These are phyloP conservation scores for Aspergillus sp. DNA, from an alignment of 2,329 filamentous ascomycete genomes.

Conservation along the genomic window DNA sequence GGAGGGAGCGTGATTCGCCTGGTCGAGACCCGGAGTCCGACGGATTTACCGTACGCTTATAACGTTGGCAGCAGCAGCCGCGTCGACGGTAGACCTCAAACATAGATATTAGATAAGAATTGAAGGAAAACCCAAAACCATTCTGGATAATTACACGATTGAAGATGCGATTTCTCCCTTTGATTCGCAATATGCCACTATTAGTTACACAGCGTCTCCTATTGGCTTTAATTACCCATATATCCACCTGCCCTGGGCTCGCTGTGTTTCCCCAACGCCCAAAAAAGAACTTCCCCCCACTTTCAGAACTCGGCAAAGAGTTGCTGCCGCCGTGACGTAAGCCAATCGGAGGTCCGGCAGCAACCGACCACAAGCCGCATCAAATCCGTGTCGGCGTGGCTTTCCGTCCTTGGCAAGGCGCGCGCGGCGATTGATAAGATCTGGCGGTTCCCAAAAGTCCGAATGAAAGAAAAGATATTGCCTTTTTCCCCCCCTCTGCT, in stretches of 20 bases:
- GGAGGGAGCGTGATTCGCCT: conserved; percentile 45
- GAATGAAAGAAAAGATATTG: too few species aligned
- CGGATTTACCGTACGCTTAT: conserved; percentile 40
- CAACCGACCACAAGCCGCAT: background rate
- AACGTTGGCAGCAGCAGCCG: conserved; percentile 20
- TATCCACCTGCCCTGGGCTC: background rate
- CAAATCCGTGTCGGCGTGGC: background rate
- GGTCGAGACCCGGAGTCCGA: conserved; percentile 29
- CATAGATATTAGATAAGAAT: background rate
- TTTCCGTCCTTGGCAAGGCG: conserved; percentile 20
- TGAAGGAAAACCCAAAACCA: background rate
- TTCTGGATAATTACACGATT: background rate
- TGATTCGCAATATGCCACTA: background rate
- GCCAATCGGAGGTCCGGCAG: conserved; percentile 8
- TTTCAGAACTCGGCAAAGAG: background rate
- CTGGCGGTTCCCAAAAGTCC: conserved; percentile 3
- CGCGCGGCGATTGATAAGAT: conserved; percentile 38
- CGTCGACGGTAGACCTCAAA: background rate
- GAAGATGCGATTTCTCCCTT: background rate
- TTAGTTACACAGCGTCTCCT: background rate
- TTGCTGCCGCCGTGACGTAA: background rate
- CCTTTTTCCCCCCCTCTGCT: too few species aligned
- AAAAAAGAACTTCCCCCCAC: background rate
- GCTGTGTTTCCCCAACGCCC: background rate
- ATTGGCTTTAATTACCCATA: background rate